These are phyloP conservation scores for Pyrenophora tritici-repentis DNA, from an alignment of 2,329 filamentous ascomycete species.

Conservation along the genomic window DNA sequence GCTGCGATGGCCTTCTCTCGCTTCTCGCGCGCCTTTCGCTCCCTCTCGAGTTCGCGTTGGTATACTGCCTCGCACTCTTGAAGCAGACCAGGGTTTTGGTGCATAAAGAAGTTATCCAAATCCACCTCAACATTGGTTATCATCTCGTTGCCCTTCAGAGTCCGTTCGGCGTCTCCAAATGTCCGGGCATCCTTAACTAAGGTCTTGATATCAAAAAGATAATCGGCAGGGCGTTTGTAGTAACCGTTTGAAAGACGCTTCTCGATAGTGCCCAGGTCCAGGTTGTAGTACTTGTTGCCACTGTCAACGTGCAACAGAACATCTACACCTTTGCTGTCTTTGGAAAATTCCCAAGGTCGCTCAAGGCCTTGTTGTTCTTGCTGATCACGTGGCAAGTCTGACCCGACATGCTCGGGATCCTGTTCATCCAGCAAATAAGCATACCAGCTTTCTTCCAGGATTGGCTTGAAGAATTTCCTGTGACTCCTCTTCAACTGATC, in stretches of 20 bases:
- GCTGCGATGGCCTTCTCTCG: constrained; percentile 45
- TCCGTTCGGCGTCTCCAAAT: constrained; percentile 79
- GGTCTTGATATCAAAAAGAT: constrained; percentile 82
- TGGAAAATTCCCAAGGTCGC: constrained; percentile 78
- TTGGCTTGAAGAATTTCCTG: constrained; percentile 81
- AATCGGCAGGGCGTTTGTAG: constrained; percentile 89
- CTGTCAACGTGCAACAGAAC: constrained; percentile 76
- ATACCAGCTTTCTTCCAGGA: constrained; percentile 72
- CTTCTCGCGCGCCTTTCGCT: constrained; percentile 66
- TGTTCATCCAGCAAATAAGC: constrained; percentile 83
- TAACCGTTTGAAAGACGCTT: constrained; percentile 96
- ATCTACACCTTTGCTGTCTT: constrained; percentile 76
- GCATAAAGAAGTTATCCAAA: constrained; percentile 68
- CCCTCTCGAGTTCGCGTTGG: constrained; percentile 64
- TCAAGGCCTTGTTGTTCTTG: constrained; percentile 59
- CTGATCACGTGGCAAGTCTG: constrained; percentile 62
- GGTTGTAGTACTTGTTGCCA: constrained; percentile 90
- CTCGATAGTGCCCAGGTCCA: constrained; percentile 91
- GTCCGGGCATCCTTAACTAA: constrained; percentile 83
- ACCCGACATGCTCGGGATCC: constrained; percentile 68
- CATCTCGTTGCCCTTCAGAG: constrained; percentile 88
- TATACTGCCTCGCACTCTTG: constrained; percentile 83
- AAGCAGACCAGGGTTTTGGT: constrained; percentile 58
- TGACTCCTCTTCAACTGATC: constrained; percentile 92
- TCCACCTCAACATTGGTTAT: constrained; percentile 93